A percentile compares a stretch with the other conserved stretches of the same genome.
Evolutionary conservation across 768 basidiomycete species (phyloP).

Genomic region (Leccinum imitatum): DNA sequence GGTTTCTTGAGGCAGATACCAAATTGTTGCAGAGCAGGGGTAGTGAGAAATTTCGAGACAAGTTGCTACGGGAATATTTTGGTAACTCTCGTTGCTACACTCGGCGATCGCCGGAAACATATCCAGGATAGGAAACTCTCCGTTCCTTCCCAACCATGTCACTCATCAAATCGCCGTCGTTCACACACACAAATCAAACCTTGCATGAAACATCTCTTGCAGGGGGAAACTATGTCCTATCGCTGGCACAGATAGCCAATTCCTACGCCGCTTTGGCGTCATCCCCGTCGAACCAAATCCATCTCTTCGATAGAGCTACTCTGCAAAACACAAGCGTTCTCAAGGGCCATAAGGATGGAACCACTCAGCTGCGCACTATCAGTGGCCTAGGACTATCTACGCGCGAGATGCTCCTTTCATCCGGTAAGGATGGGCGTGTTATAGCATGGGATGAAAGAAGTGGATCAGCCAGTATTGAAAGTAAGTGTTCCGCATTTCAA

Average conservation of each 20-base stretch:
- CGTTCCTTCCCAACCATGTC: constrained; percentile 20
- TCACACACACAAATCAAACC: constrained; percentile 22
- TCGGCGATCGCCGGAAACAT: constrained; percentile 27
- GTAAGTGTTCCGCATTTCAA: constrained; percentile 41
- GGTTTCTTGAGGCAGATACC: constrained; percentile 2
- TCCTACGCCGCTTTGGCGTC: constrained; percentile 66
- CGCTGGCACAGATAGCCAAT: constrained; percentile 46
- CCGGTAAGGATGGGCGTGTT: constrained; percentile 70
- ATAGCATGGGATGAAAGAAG: constrained; percentile 75
- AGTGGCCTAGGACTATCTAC: constrained; percentile 40
- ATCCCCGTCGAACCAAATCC: constrained; percentile 60
- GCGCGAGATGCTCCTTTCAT: constrained; percentile 54
- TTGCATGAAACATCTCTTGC: constrained; percentile 36
- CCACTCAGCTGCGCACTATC: constrained; percentile 52
- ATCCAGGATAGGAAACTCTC: constrained; percentile 27
- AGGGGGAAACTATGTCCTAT: constrained; percentile 57
- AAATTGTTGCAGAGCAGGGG: background rate
- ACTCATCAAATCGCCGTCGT: constrained; percentile 22
- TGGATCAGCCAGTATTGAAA: constrained; percentile 49
- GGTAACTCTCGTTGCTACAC: constrained; percentile 3
- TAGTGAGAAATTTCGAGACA: constrained; percentile 9
- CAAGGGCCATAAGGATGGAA: constrained; percentile 56
- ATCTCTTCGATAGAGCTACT: constrained; percentile 62
- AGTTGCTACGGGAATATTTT: constrained; percentile 10
- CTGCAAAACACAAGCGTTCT: constrained; percentile 48